These are phyloP conservation scores for Fusarium fracticaudum DNA, from an alignment of 2,329 filamentous ascomycete genomes.

Conservation along the genomic window DNA sequence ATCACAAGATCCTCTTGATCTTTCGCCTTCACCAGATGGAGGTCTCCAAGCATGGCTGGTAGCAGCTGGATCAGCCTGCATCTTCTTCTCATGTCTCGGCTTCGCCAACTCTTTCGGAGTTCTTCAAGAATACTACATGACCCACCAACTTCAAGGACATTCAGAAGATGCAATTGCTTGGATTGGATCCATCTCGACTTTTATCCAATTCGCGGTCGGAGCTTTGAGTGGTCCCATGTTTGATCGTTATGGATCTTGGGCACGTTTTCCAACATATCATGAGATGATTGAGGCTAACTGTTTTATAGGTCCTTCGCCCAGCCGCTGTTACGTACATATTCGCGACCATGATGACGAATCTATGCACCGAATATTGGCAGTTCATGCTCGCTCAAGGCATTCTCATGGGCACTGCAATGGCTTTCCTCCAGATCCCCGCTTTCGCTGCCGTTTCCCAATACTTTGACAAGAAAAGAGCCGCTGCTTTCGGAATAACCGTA, in stretches of 20 bases:
- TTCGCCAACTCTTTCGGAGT: conserved; percentile 57
- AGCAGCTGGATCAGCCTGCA: conserved; percentile 47
- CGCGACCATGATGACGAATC: conserved; percentile 33
- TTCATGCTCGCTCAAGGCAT: conserved; percentile 62
- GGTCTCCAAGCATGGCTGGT: conserved; percentile 54
- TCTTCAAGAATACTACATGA: conserved; percentile 56
- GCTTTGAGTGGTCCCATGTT: conserved; percentile 31
- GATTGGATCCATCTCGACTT: conserved; percentile 53
- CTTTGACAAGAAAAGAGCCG: conserved; percentile 58
- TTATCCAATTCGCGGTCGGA: conserved; percentile 49
- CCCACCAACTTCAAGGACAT: conserved; percentile 46
- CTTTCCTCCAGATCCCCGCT: conserved; percentile 55
- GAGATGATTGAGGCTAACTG: background rate
- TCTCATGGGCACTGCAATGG: conserved; percentile 53
- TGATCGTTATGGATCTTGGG: conserved; percentile 34
- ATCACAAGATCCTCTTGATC: accelerated
- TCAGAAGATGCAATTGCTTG: conserved; percentile 51
- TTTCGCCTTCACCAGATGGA: conserved; percentile 41
- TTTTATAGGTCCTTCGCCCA: conserved; percentile 12
- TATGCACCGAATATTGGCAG: conserved; percentile 59
- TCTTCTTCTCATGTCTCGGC: conserved; percentile 53
- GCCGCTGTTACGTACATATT: conserved; percentile 27
- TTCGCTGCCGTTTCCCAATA: conserved; percentile 57
- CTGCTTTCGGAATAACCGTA: conserved; percentile 57
- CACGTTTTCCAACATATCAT: background rate